Evolutionary conservation across 768 basidiomycete species (phyloP), one percentile per base, ranked within the genome.

Genomic region (Dacryopinax primogenitus): DNA sequence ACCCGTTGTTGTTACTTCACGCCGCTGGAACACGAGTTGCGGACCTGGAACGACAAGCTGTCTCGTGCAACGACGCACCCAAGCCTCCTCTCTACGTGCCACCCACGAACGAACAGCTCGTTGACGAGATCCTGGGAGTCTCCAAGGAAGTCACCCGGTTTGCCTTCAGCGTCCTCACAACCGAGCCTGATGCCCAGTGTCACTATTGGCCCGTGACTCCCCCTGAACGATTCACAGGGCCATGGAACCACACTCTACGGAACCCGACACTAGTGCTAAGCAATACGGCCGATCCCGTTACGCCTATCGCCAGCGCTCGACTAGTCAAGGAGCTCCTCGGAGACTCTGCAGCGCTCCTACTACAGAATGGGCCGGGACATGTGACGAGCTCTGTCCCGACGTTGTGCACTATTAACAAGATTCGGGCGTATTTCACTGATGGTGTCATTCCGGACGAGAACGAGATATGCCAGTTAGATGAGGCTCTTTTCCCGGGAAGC

Each of bases 241-340:
- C 73, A n/a, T 74, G 71, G 71, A 73, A 73, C 66, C 64, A 63
- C 41, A 73, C 72, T n/a, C 61, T 72, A 33, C 65, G 65, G 35
- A 72, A 72, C 47, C 71, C 70, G 11, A 71, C 73, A 18, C 67
- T 74, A 2, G 65, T 74, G 16, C 35, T 73, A 35, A 71, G 72
- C 63, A 74, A 74, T 37, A 58, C 51, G 21, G 72, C 67, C n/a
- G 64, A 68, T 62, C 70, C 70, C 13, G 39, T 68, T 2, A 70
- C 70, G 0, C 70, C 70, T 1, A 62, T 68, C 11, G 33, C 65
- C 3, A 45, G 39, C 26, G 70, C 70, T 3, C 23, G 65, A 39
- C 34, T 26, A n/a, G 44, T 70, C 7, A 65, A 26, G 7, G 33
- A 39, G 2, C 33, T 67, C 23, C 63, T 71, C n/a, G 67, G 68